Base-by-base conservation (phyloP, 2,329 filamentous ascomycete genomes). In the Exophiala xenobiotica region DNA sequence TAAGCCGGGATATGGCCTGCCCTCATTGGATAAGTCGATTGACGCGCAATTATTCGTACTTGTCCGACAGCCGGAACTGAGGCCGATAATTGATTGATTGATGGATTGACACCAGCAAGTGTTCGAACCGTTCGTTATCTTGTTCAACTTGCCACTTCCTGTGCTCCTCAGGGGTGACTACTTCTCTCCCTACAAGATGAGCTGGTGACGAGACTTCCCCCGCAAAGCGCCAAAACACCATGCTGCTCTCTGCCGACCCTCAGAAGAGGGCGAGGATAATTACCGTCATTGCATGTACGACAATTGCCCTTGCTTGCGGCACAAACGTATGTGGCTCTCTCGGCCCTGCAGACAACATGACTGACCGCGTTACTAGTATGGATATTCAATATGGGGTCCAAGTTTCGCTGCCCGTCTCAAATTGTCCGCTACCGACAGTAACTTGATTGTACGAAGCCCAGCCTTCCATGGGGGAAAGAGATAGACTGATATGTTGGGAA, bases 311-410 rank as follows among this genome's bases (percentile, higher is more conserved):
- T 53, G 90, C 91, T 54, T 96, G 91, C 69, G 93, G 93, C 55
- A 95, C 91, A 57, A 96, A 96, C 70, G 90, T 95, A 72, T 64
- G 83, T 71, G 20, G 12, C 24, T 46, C 55, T 9, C 38, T n/a
- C n/a, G n/a, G n/a, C n/a, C n/a, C n/a, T n/a, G n/a, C n/a, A n/a
- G n/a, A n/a, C n/a, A n/a, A n/a, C n/a, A 26, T 11, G 11, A 27
- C 50, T 58, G 40, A 56, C 53, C 6, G 11, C 23, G 19, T 22
- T 12, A 45, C 43, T 66, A 96, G 90, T 97, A 99, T 81, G 92
- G 91, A 66, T 99, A 96, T 72, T 96, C 90, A 49, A 92, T 92
- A 71, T 99, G 93, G 91, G 90, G 89, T 11, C 93, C 93, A 16
- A 91, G 96, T 71, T 96, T 96, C 67, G 90, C 91, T 43, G 85